Evolutionary conservation across 2,329 filamentous ascomycete genomes (phyloP), one percentile per base, ranked within the genome.

Genomic region (Sporothrix mexicana): DNA sequence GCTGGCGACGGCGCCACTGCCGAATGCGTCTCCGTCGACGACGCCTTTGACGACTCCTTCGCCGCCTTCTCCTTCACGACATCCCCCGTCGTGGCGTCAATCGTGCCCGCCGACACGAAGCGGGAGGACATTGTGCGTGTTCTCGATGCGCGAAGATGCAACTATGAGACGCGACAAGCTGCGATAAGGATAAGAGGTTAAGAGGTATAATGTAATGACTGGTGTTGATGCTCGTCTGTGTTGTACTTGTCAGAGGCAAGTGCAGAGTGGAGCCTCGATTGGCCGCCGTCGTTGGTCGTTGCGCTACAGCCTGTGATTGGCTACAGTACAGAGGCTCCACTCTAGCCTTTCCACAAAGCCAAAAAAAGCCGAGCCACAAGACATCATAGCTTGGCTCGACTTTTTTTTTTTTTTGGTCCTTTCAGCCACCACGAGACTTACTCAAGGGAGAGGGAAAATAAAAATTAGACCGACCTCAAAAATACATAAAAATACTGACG

Each of bases 71-170:
- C 66, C 10, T 43, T 25, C 1, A 78, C 73, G 1, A 76, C 73
- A 13, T 80, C 73, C 73, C 79, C 81, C 2, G 78, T 82, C 9
- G 76, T 77, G 72, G 82, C 79, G 74, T 84, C 80, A 64, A 89
- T 88, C 3, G 84, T 85, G 53, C 88, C 88, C 53, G 82, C 84
- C 0, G 87, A 88, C 20, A 89, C 83, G 79, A 90, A 90, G 15
- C 87, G 86, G 59, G 83, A 84, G 0, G 86, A 81, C 87, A 88
- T 89, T 41, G 17, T 8, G 20, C 3, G 9, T 25, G 13, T 8
- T 36, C 17, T 53, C 17, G n/a, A 53, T 6, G 15, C 7, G 7
- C 2, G 7, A 2, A 53, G 10, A 20, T 53, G 51, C n/a, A n/a
- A 20, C 3, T 53, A 53, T 53, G 47, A 51, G 51, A 53, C 2